phyloP scores from a whole-genome alignment of 192 early-diverging fungal genomes.

The Linnemannia elongata region DNA sequence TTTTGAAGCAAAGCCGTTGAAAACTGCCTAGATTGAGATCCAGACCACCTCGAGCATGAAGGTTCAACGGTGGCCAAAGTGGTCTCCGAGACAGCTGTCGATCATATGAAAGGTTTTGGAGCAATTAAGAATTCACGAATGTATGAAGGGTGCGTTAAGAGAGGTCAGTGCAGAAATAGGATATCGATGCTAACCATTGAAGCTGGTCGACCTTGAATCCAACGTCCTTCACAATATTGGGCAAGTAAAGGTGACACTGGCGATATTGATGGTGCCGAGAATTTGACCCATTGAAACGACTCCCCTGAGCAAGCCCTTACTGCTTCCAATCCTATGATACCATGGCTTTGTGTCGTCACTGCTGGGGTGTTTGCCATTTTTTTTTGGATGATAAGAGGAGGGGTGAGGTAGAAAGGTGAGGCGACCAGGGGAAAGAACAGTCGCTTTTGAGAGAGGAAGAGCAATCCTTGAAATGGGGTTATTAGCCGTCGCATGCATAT shows the following conservation, averaged over 20 bases:
- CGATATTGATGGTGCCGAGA: conserved; percentile 32
- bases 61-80: conserved; percentile 39
- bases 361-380: neutral
- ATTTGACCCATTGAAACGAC: conserved; percentile 11
- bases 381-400: neutral
- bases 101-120: neutral
- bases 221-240: conserved; percentile 22
- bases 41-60: conserved; percentile 18
- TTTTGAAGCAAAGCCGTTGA: conserved; percentile 33
- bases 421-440: neutral
- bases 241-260: conserved; percentile 32
- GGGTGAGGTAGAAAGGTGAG: neutral
- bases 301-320: neutral
- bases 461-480: neutral
- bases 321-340: neutral
- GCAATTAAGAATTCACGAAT: neutral
- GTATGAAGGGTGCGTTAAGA: neutral
- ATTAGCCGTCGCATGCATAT: neutral
- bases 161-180: neutral
- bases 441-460: neutral
- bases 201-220: conserved; percentile 25
- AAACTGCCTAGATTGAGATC: conserved; percentile 30
- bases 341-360: neutral
- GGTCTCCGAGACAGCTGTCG: conserved; percentile 42
- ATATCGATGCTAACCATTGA: conserved; percentile 15